A percentile compares a stretch with the other conserved stretches of the same genome.
Evolutionary conservation across 2,329 filamentous ascomycete species (phyloP).

Genomic region (Apiospora phragmitis): DNA sequence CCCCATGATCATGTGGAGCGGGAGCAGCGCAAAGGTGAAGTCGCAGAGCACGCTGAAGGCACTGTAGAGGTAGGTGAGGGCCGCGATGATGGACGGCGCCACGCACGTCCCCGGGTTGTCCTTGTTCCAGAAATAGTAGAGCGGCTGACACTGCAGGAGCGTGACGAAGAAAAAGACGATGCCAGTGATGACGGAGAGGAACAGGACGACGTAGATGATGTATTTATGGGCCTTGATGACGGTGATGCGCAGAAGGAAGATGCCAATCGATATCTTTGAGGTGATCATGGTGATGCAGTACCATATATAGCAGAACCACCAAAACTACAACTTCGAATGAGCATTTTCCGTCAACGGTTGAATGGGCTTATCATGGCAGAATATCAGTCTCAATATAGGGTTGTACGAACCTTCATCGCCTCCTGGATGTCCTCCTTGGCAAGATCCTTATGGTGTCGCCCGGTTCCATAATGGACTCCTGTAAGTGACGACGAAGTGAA

Average conservation of each 20-base stretch:
- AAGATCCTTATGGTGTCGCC: constrained; percentile 11
- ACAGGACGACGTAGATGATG: constrained; percentile 20
- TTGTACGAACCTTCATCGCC: constrained; percentile 15
- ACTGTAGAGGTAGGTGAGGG: constrained; percentile 46
- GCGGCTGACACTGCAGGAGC: constrained; percentile 21
- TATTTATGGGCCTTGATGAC: constrained; percentile 16
- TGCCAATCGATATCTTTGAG: constrained; percentile 21
- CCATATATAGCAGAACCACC: constrained; percentile 20
- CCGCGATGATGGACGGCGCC: constrained; percentile 37
- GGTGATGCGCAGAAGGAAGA: constrained; percentile 23
- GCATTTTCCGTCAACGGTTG: neutral
- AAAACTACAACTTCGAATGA: constrained; percentile 11
- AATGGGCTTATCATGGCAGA: neutral
- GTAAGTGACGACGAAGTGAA: constrained; percentile 14
- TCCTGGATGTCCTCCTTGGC: neutral
- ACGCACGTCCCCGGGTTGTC: constrained; percentile 25
- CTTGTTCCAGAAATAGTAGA: constrained; percentile 23
- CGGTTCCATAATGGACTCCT: constrained; percentile 15
- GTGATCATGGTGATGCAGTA: constrained; percentile 22
- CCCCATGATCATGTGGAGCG: constrained; percentile 46
- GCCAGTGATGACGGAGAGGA: constrained; percentile 19
- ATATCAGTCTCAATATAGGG: neutral
- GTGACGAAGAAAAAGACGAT: constrained; percentile 23
- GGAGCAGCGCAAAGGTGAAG: constrained; percentile 42
- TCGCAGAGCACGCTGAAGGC: constrained; percentile 40